These are phyloP conservation scores for Fusarium citri DNA, from an alignment of 2,329 filamentous ascomycete genomes.

Conservation along the genomic window DNA sequence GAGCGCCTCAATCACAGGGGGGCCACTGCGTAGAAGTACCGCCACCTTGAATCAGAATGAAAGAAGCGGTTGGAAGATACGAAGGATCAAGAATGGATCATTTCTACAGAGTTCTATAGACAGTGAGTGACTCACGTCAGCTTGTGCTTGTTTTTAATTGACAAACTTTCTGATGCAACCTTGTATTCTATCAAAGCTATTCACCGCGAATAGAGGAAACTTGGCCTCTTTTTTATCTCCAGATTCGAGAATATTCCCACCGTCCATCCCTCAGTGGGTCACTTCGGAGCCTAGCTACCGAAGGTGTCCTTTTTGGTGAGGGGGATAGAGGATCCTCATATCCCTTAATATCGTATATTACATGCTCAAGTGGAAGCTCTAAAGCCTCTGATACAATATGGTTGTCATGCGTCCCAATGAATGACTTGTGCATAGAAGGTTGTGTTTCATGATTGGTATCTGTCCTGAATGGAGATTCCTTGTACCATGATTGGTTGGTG, in stretches of 20 bases:
- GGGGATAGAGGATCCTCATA: conserved; percentile 26
- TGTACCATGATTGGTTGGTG: not conserved
- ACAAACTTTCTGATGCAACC: not conserved
- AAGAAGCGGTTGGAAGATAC: conserved; percentile 14
- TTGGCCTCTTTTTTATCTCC: conserved; percentile 43
- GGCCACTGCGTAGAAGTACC: conserved; percentile 16
- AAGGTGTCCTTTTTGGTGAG: conserved; percentile 35
- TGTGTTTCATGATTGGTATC: not conserved
- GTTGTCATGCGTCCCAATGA: not conserved
- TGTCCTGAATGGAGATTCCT: not conserved
- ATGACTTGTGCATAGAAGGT: not conserved
- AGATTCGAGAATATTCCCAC: conserved; percentile 49
- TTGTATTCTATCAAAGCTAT: not conserved
- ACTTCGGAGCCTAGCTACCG: conserved; percentile 39
- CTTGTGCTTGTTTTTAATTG: not conserved
- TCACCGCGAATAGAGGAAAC: conserved; percentile 9
- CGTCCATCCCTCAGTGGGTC: conserved; percentile 26
- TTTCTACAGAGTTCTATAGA: conserved; percentile 32
- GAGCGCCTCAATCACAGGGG: conserved; percentile 22
- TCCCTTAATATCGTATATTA: conserved; percentile 36
- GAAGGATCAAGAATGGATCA: not conserved
- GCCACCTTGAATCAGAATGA: not conserved
- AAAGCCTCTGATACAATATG: not conserved
- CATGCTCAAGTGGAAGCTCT: not conserved
- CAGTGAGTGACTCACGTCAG: conserved; percentile 36